These are phyloP conservation scores for Trametes polyzona DNA, from an alignment of 1,284 basidiomycete species.

Conservation along the genomic window DNA sequence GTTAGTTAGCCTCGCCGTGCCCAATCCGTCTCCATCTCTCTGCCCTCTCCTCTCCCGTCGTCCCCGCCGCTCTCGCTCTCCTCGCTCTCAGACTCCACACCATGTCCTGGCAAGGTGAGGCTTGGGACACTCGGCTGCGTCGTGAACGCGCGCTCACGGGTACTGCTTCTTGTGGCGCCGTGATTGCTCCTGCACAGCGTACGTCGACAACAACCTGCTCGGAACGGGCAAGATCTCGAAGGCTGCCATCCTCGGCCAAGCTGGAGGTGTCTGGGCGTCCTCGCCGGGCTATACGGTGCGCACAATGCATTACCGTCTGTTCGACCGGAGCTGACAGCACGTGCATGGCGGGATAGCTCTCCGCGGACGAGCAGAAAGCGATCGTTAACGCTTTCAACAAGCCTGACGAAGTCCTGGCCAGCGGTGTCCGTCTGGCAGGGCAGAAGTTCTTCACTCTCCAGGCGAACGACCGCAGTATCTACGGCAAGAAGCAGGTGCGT, in stretches of 20 bases:
- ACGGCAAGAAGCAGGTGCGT: slow-evolving; percentile 83
- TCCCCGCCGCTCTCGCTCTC: neutral
- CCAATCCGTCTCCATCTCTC: slow-evolving; percentile 16
- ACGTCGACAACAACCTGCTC: slow-evolving; percentile 88
- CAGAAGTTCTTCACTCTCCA: slow-evolving; percentile 83
- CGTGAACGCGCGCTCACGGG: neutral
- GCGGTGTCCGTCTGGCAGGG: slow-evolving; percentile 72
- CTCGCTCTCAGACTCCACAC: slow-evolving; percentile 8
- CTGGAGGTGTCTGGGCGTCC: slow-evolving; percentile 89
- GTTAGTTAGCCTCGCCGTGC: slow-evolving; percentile 11
- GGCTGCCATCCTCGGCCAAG: slow-evolving; percentile 86
- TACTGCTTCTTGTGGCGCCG: neutral
- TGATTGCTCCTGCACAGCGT: slow-evolving; percentile 51
- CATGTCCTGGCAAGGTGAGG: slow-evolving; percentile 45
- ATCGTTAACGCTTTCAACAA: slow-evolving; percentile 61
- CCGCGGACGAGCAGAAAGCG: slow-evolving; percentile 75
- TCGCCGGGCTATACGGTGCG: slow-evolving; percentile 78
- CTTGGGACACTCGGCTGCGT: neutral
- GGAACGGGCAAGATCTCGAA: slow-evolving; percentile 75
- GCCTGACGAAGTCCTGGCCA: slow-evolving; percentile 48
- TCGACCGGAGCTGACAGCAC: neutral
- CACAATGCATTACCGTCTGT: neutral
- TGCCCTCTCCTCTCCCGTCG: slow-evolving; percentile 2
- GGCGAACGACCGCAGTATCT: slow-evolving; percentile 65
- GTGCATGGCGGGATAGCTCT: slow-evolving; percentile 56